Evolutionary conservation across 345 rosid species (phyloP).

Genomic region (Heritiera littoralis): DNA sequence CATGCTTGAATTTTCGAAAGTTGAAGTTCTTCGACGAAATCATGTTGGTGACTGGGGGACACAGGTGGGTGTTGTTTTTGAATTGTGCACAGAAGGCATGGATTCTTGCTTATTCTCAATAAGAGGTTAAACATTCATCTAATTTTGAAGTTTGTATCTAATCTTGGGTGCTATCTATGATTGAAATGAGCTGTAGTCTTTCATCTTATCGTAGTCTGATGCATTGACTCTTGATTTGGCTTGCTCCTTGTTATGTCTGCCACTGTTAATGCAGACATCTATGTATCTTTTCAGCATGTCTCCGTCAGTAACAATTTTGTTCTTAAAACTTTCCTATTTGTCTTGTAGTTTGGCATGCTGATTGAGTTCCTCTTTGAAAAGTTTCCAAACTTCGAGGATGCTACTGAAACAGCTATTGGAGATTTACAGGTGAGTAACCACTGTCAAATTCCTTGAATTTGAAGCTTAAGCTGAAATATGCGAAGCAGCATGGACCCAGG

Average conservation of each 20-base stretch:
- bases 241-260: background rate
- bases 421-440: conserved; percentile 80
- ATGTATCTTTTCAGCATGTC: background rate
- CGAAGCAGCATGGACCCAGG: conserved; percentile 38
- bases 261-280: background rate
- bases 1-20: conserved; percentile 89
- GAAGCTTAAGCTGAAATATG: conserved; percentile 6
- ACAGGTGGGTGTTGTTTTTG: conserved; percentile 57
- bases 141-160: background rate
- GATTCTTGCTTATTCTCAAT: background rate
- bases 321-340: background rate
- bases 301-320: background rate
- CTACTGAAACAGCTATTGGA: conserved; percentile 75
- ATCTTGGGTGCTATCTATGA: background rate
- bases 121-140: background rate
- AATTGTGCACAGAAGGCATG: background rate
- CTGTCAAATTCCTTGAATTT: conserved; percentile 23
- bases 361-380: conserved; percentile 87
- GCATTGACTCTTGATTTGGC: background rate
- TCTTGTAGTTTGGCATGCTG: conserved; percentile 91
- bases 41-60: conserved; percentile 99
- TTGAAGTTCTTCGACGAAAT: conserved; percentile 89
- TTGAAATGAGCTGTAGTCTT: background rate
- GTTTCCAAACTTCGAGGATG: conserved; percentile 68
- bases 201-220: background rate